Conservation (phyloP, 768 basidiomycete genomes). For the Inosperma sp. region DNA sequence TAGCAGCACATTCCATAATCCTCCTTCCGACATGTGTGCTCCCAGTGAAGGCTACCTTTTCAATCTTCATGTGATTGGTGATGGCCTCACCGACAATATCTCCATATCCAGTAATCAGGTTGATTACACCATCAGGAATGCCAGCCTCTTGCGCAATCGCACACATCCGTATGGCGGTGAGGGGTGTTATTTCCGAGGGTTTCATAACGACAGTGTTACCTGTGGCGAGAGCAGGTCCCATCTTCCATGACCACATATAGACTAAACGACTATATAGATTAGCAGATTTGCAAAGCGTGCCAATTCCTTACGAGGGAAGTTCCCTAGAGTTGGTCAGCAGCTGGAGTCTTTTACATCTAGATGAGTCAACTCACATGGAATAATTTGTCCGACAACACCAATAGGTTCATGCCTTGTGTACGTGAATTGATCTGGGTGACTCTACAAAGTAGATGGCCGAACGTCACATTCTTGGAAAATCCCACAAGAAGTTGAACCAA, state of each 20-base stretch:
- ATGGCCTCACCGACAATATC: too few species aligned
- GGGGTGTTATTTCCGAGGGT: too few species aligned
- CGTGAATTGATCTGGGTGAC: slow-evolving; percentile 49
- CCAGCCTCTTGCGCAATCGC: slow-evolving; percentile 67
- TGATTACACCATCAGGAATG: slow-evolving; percentile 74
- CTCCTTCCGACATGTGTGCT: slow-evolving; percentile 75
- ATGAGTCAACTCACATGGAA: slow-evolving; percentile 64
- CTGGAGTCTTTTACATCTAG: slow-evolving; percentile 56
- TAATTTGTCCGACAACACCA: too few species aligned
- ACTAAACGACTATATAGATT: slow-evolving; percentile 23
- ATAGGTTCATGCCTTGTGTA: too few species aligned
- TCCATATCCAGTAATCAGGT: slow-evolving; percentile 75
- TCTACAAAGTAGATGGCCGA: slow-evolving; percentile 44
- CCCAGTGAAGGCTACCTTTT: slow-evolving; percentile 83
- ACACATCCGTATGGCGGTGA: too few species aligned
- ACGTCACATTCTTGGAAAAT: too few species aligned
- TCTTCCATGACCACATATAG: slow-evolving; percentile 68
- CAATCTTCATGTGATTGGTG: slow-evolving; percentile 57
- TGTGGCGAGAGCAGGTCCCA: slow-evolving; percentile 77
- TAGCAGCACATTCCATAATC: slow-evolving; percentile 73
- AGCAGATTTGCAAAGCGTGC: neutral
- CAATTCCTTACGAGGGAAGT: slow-evolving; percentile 53
- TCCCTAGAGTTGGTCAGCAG: slow-evolving; percentile 45
- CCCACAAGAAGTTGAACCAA: slow-evolving; percentile 8
- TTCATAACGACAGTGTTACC: too few species aligned